A percentile compares a stretch with the other conserved stretches of the same genome.
phyloP scores from a whole-genome alignment of 208 protist species.

The Angomonas ambiguus region DNA sequence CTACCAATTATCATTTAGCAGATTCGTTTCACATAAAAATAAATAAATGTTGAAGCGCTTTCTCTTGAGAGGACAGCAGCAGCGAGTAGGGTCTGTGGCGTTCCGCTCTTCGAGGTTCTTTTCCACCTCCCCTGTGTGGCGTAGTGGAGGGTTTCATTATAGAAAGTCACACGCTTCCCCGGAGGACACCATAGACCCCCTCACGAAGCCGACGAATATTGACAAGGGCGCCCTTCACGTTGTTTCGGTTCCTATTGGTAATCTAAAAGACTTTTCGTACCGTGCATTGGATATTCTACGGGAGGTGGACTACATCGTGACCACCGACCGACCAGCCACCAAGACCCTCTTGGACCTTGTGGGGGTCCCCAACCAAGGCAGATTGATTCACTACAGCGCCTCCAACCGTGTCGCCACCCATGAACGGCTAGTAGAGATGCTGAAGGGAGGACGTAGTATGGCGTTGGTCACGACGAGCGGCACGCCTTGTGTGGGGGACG shows the following conservation, averaged over 20 bases:
- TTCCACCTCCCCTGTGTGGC: constrained; percentile 14
- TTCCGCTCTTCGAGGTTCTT: constrained; percentile 7
- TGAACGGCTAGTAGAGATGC: constrained; percentile 79
- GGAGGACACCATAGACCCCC: constrained; percentile 76
- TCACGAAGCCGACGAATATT: constrained; percentile 69
- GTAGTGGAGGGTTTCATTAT: constrained; percentile 26
- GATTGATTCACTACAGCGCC: constrained; percentile 84
- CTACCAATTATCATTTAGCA: too few relatives aligned
- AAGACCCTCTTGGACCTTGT: constrained; percentile 84
- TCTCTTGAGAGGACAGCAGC: too few relatives aligned
- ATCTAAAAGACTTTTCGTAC: constrained; percentile 88
- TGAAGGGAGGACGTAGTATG: constrained; percentile 86
- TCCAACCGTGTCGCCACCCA: constrained; percentile 52
- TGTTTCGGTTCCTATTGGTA: constrained; percentile 89
- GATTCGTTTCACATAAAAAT: too few relatives aligned
- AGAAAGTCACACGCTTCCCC: constrained; percentile 37
- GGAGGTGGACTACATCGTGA: constrained; percentile 88
- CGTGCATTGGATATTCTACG: constrained; percentile 79
- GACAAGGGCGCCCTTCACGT: constrained; percentile 78
- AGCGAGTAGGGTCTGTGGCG: too few relatives aligned
- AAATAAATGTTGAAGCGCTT: too few relatives aligned
- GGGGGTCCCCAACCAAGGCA: constrained; percentile 65
- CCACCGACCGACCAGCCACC: constrained; percentile 73
- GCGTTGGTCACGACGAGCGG: constrained; percentile 84
- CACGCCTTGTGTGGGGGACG: constrained; percentile 86